Base-by-base conservation (phyloP, 2,329 filamentous ascomycete species). In the Cytospora schulzeri region DNA sequence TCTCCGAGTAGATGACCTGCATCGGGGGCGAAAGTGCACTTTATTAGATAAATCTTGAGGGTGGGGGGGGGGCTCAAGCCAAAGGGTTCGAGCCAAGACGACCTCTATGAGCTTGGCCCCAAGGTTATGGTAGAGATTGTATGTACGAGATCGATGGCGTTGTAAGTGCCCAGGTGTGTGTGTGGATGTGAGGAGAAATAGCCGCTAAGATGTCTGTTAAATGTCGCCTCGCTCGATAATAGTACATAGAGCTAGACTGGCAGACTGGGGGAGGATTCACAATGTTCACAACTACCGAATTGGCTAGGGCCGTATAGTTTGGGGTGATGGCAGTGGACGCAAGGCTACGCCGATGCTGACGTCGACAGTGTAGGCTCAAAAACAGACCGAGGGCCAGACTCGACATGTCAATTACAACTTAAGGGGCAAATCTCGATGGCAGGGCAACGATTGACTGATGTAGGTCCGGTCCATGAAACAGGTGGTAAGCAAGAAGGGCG, bases 311-410 rank as follows among this genome's bases (percentile, higher is more conserved):
- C 8, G 22, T 24, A 14, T 6, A 24, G n/a, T 22, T 48, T 24
- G 22, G n/a, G 7, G 45, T 48, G 45, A 24, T 48, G n/a, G 45
- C 45, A 12, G n/a, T 4, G 29, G 4, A 31, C 4, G 45, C 45
- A 48, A 48, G 45, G 45, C 45, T 48, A 48, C 45, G 45, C 24
- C 45, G n/a, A 24, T 48, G 45, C n/a, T 48, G 45, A 48, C n/a
- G 45, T 48, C 11, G 45, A 48, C 17, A 22, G 19, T 14, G 45
- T 24, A 48, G 5, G 8, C 45, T 5, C 12, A 48, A 3, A 11
- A 45, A 22, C 19, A 45, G 9, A n/a, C 19, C 8, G 19, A 45
- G 41, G 17, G 41, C 11, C 19, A 4, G 35, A 38, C 35, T 29
- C 14, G 35, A 45, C 38, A 45, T n/a, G 17, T 22, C n/a, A 48